phyloP scores from a whole-genome alignment of 257 asterid species.

The Osmanthus fragrans region DNA sequence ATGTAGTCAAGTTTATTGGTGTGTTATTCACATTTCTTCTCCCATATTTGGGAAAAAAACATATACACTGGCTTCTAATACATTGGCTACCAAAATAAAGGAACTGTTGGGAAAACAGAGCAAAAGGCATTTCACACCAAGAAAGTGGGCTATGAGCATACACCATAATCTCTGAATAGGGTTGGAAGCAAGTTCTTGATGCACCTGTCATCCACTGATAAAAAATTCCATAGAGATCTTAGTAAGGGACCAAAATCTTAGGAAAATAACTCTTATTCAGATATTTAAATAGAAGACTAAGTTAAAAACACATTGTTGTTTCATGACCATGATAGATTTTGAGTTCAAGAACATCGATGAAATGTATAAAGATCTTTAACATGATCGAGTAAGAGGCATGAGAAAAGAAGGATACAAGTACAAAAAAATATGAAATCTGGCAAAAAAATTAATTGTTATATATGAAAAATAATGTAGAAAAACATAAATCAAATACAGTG shows the following conservation, averaged over 20 bases:
- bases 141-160: conserved; percentile 93
- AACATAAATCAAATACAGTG: neutral
- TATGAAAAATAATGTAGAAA: neutral
- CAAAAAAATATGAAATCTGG: neutral
- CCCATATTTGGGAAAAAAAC: conserved; percentile 13
- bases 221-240: neutral
- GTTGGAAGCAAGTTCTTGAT: conserved; percentile 68
- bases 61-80: conserved; percentile 4
- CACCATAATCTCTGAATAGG: conserved; percentile 62
- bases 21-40: conserved; percentile 1
- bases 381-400: conserved; percentile 27
- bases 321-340: conserved; percentile 7
- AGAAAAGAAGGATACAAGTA: conserved; percentile 1
- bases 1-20: neutral
- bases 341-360: conserved; percentile 6
- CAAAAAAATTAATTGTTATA: neutral
- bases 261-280: conserved; percentile 1
- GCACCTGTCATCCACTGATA: conserved; percentile 91
- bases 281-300: neutral
- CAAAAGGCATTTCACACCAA: conserved; percentile 75
- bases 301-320: neutral
- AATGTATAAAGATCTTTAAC: conserved; percentile 95
- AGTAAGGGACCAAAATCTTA: neutral
- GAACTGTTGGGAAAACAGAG: no score
- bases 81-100: neutral